These are phyloP conservation scores for Thelonectria olida DNA, from an alignment of 2,329 filamentous ascomycete genomes.

Conservation along the genomic window DNA sequence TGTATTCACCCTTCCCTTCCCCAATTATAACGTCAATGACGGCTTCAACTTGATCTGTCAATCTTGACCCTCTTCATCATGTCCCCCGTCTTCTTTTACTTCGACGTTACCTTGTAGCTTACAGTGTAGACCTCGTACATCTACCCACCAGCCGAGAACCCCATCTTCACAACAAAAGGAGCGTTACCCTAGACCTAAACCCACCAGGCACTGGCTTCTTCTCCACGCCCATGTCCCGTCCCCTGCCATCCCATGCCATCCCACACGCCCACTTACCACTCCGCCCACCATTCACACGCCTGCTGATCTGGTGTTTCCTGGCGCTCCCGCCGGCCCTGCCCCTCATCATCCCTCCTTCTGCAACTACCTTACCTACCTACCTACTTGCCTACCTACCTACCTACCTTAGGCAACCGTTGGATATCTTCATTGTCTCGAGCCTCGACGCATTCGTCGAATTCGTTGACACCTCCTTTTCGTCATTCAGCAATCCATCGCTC, in stretches of 20 bases:
- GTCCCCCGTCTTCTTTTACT: no score
- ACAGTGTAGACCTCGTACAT: not conserved
- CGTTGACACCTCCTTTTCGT: conserved; percentile 5
- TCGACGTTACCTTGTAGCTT: no score
- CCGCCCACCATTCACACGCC: conserved; percentile 2
- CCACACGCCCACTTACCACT: conserved; percentile 2
- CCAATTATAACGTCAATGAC: not conserved
- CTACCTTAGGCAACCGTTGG: not conserved
- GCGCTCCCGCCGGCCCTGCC: conserved; percentile 32
- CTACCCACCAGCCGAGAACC: not conserved
- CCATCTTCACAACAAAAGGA: conserved; percentile 4
- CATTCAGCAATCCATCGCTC: not conserved
- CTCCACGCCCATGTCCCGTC: not conserved
- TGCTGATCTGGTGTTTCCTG: conserved; percentile 16
- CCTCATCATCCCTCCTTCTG: conserved; percentile 32
- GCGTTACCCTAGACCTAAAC: conserved; percentile 21
- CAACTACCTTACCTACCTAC: conserved; percentile 7
- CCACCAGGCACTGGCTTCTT: not conserved
- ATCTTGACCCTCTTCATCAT: no score
- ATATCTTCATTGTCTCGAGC: not conserved
- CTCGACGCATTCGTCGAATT: conserved; percentile 7
- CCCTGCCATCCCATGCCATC: not conserved
- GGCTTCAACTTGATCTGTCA: no score
- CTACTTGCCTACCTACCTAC: conserved; percentile 8
- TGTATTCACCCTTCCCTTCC: not conserved